A percentile compares a stretch with the other conserved stretches of the same genome.
Conservation (phyloP, 129 eudicot genomes). For the Pittosporum tobira region DNA sequence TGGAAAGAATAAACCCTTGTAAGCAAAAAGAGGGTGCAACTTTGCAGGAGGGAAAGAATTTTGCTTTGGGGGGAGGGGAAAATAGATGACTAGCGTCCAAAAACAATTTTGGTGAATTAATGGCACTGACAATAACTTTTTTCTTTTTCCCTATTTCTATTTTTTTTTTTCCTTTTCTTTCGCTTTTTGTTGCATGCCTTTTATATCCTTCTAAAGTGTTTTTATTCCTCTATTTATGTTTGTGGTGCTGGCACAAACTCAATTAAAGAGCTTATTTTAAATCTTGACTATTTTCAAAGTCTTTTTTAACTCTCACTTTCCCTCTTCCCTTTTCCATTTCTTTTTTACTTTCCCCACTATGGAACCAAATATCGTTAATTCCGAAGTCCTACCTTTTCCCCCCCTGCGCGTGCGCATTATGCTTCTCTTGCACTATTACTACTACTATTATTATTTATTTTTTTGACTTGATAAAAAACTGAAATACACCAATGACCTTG, state of each 20-base stretch:
- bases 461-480: too few species aligned
- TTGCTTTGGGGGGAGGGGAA: constrained; percentile 10
- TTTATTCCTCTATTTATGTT: constrained; percentile 12
- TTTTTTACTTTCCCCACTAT: constrained; percentile 12
- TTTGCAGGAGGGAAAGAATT: constrained; percentile 28
- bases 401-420: not conserved
- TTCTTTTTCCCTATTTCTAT: constrained; percentile 8
- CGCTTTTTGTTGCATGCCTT: constrained; percentile 11
- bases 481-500: too few species aligned
- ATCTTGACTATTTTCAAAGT: constrained; percentile 32
- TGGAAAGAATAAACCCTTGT: too few species aligned
- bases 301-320: constrained; percentile 15
- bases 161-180: not conserved
- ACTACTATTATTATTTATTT: too few species aligned
- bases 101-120: constrained; percentile 26
- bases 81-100: constrained; percentile 53
- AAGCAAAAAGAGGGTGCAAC: constrained; percentile 48
- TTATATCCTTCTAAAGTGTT: constrained; percentile 13
- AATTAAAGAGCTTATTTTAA: constrained; percentile 23
- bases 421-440: too few species aligned
- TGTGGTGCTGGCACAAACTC: constrained; percentile 27
- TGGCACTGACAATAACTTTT: constrained; percentile 24
- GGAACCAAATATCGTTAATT: not conserved
- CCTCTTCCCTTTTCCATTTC: not conserved
- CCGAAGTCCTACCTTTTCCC: constrained; percentile 6